Conservation (phyloP, 306 rosid genomes). For the Gillenia trifoliata region DNA sequence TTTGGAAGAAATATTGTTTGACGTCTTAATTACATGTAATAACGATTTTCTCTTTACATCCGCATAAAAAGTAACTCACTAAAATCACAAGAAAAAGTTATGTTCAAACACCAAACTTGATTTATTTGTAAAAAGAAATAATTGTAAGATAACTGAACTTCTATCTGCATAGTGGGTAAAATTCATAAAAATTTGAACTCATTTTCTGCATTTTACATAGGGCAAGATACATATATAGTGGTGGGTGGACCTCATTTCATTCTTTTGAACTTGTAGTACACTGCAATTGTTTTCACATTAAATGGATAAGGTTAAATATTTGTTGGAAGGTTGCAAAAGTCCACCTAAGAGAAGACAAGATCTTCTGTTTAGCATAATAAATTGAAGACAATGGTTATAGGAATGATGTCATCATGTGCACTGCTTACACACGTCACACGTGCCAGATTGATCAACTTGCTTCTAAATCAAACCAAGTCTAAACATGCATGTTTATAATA, state of each 20-base stretch:
- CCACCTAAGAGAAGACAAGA: background rate
- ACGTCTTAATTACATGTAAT: no score
- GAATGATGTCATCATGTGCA: constrained; percentile 37
- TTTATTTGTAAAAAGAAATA: no score
- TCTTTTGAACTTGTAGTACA: background rate
- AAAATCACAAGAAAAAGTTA: no score
- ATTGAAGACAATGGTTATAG: background rate
- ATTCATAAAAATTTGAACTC: background rate
- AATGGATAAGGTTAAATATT: constrained; percentile 1
- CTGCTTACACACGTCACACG: constrained; percentile 51
- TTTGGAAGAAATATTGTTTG: no score
- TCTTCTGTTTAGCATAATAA: background rate
- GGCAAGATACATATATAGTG: background rate
- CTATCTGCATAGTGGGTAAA: no score
- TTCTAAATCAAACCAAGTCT: constrained; percentile 27
- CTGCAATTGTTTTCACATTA: background rate
- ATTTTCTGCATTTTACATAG: no score
- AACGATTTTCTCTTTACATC: no score
- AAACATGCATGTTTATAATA: constrained; percentile 31
- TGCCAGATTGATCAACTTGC: constrained; percentile 39
- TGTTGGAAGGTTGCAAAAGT: constrained; percentile 3
- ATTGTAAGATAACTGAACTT: no score
- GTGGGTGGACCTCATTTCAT: background rate
- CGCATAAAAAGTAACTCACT: no score
- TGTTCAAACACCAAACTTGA: no score